phyloP scores from a whole-genome alignment of 768 basidiomycete species.

The Calvatia gigantea region DNA sequence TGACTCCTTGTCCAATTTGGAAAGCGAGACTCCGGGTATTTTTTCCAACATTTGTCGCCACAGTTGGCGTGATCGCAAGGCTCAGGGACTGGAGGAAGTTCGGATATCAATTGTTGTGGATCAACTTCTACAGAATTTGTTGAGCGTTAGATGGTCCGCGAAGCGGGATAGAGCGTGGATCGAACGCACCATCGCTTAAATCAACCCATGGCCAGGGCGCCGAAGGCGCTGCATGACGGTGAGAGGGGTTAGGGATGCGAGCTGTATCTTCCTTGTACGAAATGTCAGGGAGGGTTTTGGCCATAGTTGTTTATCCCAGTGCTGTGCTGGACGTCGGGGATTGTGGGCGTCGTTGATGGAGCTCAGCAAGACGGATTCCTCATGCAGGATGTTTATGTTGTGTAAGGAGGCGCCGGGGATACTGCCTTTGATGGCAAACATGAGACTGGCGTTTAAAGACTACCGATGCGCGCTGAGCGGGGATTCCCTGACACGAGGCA shows the following conservation, averaged over 20 bases:
- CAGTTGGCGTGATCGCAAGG: conserved; percentile 27
- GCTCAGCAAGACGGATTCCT: background rate
- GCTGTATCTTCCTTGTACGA: conserved; percentile 7
- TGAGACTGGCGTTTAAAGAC: too few species aligned
- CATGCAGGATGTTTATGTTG: background rate
- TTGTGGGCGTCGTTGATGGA: background rate
- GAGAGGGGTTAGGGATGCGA: conserved; percentile 32
- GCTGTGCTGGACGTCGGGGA: too few species aligned
- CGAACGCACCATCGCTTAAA: conserved; percentile 3
- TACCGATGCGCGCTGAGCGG: background rate
- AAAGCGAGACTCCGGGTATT: conserved; percentile 37
- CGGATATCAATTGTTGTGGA: conserved; percentile 22
- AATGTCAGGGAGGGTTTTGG: background rate
- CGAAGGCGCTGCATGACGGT: conserved; percentile 44
- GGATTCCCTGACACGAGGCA: background rate
- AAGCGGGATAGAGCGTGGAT: background rate
- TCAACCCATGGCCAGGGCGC: conserved; percentile 37
- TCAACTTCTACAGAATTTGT: conserved; percentile 17
- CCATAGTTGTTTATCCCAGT: background rate
- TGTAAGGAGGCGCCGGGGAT: background rate
- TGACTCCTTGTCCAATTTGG: conserved; percentile 51
- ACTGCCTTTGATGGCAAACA: background rate
- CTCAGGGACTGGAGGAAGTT: conserved; percentile 23
- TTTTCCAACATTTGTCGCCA: conserved; percentile 28
- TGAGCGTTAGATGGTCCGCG: background rate